Percentiles rank a stretch among this genome's conserved stretches.
phyloP scores from a whole-genome alignment of 768 basidiomycete species.

The Fomitopsis serialis region DNA sequence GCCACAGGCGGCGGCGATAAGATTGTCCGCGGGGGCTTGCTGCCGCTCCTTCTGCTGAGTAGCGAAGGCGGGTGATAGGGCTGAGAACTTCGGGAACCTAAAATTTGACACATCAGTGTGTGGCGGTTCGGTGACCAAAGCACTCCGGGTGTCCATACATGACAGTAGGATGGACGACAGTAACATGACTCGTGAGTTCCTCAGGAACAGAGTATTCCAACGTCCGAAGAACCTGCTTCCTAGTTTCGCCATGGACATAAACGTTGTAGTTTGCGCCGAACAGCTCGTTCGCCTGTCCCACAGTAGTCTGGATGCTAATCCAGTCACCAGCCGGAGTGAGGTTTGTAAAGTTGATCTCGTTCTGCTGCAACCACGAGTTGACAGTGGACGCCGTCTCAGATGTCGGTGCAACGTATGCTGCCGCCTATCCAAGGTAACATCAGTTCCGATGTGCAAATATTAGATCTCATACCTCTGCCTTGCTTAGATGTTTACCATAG shows the following conservation, averaged over 20 bases:
- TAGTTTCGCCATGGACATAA: conserved; percentile 21
- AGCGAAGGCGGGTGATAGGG: background rate
- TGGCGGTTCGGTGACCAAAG: background rate
- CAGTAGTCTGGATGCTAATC: conserved; percentile 20
- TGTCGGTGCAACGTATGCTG: conserved; percentile 14
- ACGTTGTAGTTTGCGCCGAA: conserved; percentile 23
- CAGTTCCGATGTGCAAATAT: background rate
- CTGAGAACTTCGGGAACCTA: conserved; percentile 8
- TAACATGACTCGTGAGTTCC: conserved; percentile 20
- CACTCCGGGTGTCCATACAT: conserved; percentile 12
- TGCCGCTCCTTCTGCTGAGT: background rate
- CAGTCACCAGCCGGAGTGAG: conserved; percentile 25
- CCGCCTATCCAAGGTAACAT: conserved; percentile 2
- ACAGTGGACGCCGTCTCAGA: conserved; percentile 19
- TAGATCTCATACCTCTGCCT: conserved; percentile 28
- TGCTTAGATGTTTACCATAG: conserved; percentile 34
- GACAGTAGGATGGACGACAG: conserved; percentile 26
- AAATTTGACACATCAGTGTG: background rate
- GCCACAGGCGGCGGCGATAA: background rate
- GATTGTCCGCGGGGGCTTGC: background rate
- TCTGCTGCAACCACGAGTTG: conserved; percentile 20
- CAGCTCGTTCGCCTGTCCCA: conserved; percentile 25
- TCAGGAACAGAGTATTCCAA: conserved; percentile 27
- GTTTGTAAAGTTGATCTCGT: conserved; percentile 16
- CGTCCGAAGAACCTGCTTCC: conserved; percentile 22